These are phyloP conservation scores for Schizochytrium sp. DNA, from an alignment of 108 stramenopile species.

Conservation along the genomic window DNA sequence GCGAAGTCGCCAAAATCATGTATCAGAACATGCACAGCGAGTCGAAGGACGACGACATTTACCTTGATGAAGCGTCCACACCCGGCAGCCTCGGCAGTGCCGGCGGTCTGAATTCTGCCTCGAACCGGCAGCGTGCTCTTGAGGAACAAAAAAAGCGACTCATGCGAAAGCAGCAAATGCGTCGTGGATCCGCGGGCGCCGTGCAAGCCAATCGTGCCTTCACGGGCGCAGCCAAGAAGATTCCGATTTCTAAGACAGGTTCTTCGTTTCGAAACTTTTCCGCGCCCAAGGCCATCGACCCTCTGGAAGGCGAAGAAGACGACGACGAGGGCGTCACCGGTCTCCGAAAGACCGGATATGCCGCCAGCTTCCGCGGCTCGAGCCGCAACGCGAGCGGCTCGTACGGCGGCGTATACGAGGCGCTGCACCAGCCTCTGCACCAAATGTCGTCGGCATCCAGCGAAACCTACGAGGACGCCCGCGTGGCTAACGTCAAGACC, in stretches of 20 bases:
- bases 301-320: neutral
- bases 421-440: neutral
- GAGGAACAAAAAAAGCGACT: neutral
- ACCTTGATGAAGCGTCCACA: neutral
- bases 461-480: neutral
- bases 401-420: conserved; percentile 5
- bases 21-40: neutral
- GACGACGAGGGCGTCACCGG: neutral
- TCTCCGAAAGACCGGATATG: neutral
- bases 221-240: neutral
- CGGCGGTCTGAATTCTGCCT: neutral
- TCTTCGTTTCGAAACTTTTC: neutral
- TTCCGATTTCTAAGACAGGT: neutral
- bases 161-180: neutral
- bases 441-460: neutral
- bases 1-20: neutral
- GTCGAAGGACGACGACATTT: neutral
- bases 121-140: neutral
- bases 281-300: conserved; percentile 11
- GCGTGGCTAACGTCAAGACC: neutral
- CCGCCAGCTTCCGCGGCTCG: neutral
- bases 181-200: neutral
- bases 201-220: neutral
- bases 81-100: neutral
- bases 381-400: neutral